These are phyloP conservation scores for Nelumbo lutea DNA, from an alignment of 164 flowering plant genomes.

Conservation along the genomic window DNA sequence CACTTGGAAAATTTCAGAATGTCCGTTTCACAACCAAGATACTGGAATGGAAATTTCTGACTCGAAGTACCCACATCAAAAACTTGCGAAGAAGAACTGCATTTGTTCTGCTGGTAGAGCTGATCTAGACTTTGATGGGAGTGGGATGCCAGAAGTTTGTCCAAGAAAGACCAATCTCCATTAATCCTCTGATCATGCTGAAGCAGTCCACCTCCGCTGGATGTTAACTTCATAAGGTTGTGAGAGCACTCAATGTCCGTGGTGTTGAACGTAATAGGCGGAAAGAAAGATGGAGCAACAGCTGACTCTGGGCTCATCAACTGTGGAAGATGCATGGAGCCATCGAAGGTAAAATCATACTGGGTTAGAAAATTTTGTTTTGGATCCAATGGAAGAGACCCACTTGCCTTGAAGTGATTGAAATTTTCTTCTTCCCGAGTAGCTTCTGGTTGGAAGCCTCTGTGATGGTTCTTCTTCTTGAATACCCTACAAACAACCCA, in stretches of 20 bases:
- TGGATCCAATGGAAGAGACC: slow-evolving; percentile 17
- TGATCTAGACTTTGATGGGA: slow-evolving; percentile 39
- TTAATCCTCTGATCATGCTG: slow-evolving; percentile 24
- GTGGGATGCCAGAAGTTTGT: slow-evolving; percentile 67
- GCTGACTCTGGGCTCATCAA: slow-evolving; percentile 42
- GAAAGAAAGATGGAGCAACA: slow-evolving; percentile 19
- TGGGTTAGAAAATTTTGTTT: slow-evolving; percentile 24
- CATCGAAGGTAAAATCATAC: slow-evolving; percentile 25
- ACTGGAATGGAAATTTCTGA: no score
- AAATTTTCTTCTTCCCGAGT: slow-evolving; percentile 19
- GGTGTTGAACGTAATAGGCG: slow-evolving; percentile 26
- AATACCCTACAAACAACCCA: slow-evolving; percentile 93
- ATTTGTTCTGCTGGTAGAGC: slow-evolving; percentile 1
- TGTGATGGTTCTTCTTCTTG: slow-evolving; percentile 53
- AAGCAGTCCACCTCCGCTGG: slow-evolving; percentile 14
- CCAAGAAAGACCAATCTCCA: slow-evolving; percentile 73
- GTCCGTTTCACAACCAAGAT: no score
- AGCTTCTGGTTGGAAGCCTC: slow-evolving; percentile 27
- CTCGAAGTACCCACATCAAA: neutral
- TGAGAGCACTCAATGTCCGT: slow-evolving; percentile 46
- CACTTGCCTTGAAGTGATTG: slow-evolving; percentile 20
- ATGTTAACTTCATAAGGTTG: slow-evolving; percentile 29
- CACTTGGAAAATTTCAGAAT: no score
- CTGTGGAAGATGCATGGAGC: slow-evolving; percentile 72
- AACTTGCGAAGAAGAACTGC: neutral